phyloP scores from a whole-genome alignment of 208 protist genomes.

The Novymonas esmeraldas region DNA sequence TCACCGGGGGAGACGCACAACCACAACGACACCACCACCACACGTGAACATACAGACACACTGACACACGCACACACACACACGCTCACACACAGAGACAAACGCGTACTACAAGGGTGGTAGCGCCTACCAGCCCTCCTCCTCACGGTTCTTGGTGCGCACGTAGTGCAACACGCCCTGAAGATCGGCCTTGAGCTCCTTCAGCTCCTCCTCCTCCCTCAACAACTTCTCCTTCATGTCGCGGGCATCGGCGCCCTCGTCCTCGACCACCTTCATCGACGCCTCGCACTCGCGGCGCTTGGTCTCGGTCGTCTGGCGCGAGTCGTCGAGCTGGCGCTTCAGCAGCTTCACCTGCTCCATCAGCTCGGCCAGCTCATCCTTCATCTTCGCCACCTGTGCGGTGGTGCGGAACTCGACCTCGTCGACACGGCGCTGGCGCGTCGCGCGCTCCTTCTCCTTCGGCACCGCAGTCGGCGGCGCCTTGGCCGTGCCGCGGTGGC shows the following conservation, averaged over 20 bases:
- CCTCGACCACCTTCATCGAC: conserved; percentile 53
- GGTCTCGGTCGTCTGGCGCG: conserved; percentile 37
- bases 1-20: too few relatives aligned
- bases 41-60: too few relatives aligned
- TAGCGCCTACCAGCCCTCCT: conserved; percentile 45
- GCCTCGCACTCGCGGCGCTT: conserved; percentile 45
- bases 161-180: conserved; percentile 83
- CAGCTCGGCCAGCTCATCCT: conserved; percentile 58
- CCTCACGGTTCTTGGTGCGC: conserved; percentile 69
- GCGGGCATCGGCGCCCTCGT: conserved; percentile 58
- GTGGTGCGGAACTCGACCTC: conserved; percentile 52
- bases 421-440: conserved; percentile 52
- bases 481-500: conserved; percentile 70
- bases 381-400: conserved; percentile 47
- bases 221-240: conserved; percentile 59
- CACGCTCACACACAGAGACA: too few relatives aligned
- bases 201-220: conserved; percentile 71
- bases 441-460: conserved; percentile 40
- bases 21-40: too few relatives aligned
- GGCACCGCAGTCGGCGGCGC: conserved; percentile 30
- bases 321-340: conserved; percentile 71
- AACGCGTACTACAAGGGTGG: too few relatives aligned
- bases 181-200: conserved; percentile 72
- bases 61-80: too few relatives aligned
- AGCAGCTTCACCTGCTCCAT: conserved; percentile 67